Conservation (phyloP, 305 asterid species). For the Rubia occidens region DNA sequence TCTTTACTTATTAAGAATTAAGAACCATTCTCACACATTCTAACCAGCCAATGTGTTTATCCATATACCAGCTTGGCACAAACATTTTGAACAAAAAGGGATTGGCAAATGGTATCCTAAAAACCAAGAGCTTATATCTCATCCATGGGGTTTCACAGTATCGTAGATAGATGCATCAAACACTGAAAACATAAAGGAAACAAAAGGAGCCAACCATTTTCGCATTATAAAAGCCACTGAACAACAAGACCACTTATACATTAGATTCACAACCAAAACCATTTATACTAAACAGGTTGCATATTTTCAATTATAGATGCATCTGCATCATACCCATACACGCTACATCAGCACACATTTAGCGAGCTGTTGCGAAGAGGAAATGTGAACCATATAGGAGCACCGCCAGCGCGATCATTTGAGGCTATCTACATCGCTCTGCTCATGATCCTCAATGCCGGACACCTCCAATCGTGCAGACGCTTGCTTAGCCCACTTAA, state of each 20-base stretch:
- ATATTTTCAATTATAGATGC: conserved; percentile 6
- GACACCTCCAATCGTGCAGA: conserved; percentile 64
- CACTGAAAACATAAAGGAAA: neutral
- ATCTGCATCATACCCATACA: neutral
- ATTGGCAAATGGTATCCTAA: neutral
- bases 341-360: conserved; percentile 5
- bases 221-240: neutral
- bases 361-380: neutral
- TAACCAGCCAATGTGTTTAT: neutral
- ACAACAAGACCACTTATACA: neutral
- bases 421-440: conserved; percentile 28
- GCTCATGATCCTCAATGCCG: conserved; percentile 45
- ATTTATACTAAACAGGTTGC: neutral
- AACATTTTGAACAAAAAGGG: neutral
- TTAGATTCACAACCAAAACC: neutral
- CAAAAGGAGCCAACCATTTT: neutral
- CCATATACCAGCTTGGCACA: neutral
- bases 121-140: neutral
- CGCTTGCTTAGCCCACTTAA: conserved; percentile 78
- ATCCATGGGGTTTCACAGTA: neutral
- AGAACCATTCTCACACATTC: neutral
- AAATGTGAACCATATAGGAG: neutral
- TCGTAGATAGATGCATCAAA: neutral
- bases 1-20: neutral
- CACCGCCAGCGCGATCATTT: neutral